phyloP scores from a whole-genome alignment of 371 early-diverging fungal genomes.

The Smittium culicis region DNA sequence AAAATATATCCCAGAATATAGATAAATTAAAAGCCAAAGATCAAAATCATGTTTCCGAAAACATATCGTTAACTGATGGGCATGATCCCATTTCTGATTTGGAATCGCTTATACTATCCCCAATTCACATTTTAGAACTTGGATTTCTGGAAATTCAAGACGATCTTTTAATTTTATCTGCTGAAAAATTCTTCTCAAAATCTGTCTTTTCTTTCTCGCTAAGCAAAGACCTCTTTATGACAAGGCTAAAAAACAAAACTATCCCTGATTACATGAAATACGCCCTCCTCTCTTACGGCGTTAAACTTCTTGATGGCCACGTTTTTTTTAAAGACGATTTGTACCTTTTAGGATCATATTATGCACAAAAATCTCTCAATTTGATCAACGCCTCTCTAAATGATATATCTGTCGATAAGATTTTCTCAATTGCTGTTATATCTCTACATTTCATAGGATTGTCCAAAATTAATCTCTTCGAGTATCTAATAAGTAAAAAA shows the following conservation, averaged over 20 bases:
- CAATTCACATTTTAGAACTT: neutral
- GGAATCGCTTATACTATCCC: no score
- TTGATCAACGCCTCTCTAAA: neutral
- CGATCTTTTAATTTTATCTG: neutral
- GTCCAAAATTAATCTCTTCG: neutral
- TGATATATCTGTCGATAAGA: neutral
- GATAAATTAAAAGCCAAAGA: neutral
- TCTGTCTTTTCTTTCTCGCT: neutral
- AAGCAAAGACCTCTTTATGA: neutral
- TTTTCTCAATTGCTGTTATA: neutral
- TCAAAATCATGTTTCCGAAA: neutral
- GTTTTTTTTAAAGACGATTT: neutral
- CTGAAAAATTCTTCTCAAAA: neutral
- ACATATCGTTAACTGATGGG: no score
- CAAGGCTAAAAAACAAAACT: neutral
- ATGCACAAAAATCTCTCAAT: neutral
- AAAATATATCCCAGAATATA: neutral
- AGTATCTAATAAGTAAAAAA: neutral
- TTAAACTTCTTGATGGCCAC: neutral
- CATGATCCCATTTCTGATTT: no score
- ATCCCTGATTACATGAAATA: neutral
- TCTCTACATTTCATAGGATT: neutral
- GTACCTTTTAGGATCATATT: neutral
- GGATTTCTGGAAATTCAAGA: neutral
- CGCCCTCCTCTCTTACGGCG: neutral